phyloP scores from a whole-genome alignment of 73 alveolate genomes.

The Breviolum minutum region DNA sequence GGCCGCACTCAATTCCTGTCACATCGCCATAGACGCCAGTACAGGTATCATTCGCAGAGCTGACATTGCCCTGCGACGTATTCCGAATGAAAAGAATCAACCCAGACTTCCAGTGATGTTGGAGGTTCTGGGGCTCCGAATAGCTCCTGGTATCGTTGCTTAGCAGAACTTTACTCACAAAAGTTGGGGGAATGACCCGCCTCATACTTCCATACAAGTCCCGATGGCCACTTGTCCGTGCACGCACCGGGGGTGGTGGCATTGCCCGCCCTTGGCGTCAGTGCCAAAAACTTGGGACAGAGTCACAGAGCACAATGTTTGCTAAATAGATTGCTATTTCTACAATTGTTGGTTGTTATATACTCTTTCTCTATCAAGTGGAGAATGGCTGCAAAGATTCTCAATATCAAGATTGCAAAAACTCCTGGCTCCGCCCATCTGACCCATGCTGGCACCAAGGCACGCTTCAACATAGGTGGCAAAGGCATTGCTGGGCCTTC shows the following conservation, averaged over 20 bases:
- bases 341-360: too few species aligned
- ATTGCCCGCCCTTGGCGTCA: slow-evolving; percentile 43
- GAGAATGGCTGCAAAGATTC: too few species aligned
- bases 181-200: background rate
- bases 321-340: too few species aligned
- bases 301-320: too few species aligned
- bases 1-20: slow-evolving; percentile 9
- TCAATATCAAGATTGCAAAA: too few species aligned
- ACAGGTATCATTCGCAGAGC: slow-evolving; percentile 76
- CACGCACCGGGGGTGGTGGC: slow-evolving; percentile 71
- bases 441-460: background rate
- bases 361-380: too few species aligned
- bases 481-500: slow-evolving; percentile 59
- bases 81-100: background rate
- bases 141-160: background rate
- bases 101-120: too few species aligned
- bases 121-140: too few species aligned
- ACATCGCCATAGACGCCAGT: slow-evolving; percentile 80
- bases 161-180: background rate
- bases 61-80: slow-evolving; percentile 30
- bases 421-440: background rate
- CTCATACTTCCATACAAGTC: slow-evolving; percentile 69
- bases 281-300: too few species aligned
- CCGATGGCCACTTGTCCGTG: slow-evolving; percentile 87
- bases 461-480: slow-evolving; percentile 70